Evolutionary conservation across 371 early-diverging fungal species (phyloP).

Genomic region (Capillidium rhysosporum): DNA sequence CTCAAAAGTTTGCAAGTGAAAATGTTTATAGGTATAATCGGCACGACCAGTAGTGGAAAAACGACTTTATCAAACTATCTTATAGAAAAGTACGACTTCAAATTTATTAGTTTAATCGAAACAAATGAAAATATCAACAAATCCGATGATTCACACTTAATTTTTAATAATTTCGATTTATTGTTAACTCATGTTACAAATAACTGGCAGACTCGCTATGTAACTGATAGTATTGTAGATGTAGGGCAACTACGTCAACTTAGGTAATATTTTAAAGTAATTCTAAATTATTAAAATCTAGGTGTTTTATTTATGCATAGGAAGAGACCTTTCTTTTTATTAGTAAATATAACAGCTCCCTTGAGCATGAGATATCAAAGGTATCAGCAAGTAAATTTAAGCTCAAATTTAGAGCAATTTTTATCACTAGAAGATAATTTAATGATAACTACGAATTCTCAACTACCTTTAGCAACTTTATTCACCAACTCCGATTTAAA

Average conservation of each 20-base stretch:
- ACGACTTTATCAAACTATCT: slow-evolving; percentile 39
- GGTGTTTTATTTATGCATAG: slow-evolving; percentile 15
- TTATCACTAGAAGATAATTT: slow-evolving; percentile 1
- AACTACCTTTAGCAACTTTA: slow-evolving; percentile 16
- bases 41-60: slow-evolving; percentile 54
- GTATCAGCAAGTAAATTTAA: slow-evolving; percentile 10
- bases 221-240: slow-evolving; percentile 44
- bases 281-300: not conserved
- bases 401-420: not conserved
- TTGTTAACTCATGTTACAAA: slow-evolving; percentile 23
- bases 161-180: slow-evolving; percentile 2
- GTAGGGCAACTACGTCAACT: slow-evolving; percentile 21
- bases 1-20: not conserved
- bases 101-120: slow-evolving; percentile 13
- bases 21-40: slow-evolving; percentile 62
- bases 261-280: slow-evolving; percentile 12
- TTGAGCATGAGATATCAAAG: slow-evolving; percentile 39
- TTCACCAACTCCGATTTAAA: slow-evolving; percentile 30
- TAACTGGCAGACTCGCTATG: slow-evolving; percentile 39
- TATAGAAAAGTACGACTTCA: slow-evolving; percentile 25
- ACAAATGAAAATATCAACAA: not conserved
- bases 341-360: slow-evolving; percentile 71
- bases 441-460: not conserved
- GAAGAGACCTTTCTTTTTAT: slow-evolving; percentile 74
- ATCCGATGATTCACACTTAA: not conserved